These are phyloP conservation scores for Sugiyamaella floridensis DNA, from an alignment of 805 yeast genomes.

Conservation along the genomic window DNA sequence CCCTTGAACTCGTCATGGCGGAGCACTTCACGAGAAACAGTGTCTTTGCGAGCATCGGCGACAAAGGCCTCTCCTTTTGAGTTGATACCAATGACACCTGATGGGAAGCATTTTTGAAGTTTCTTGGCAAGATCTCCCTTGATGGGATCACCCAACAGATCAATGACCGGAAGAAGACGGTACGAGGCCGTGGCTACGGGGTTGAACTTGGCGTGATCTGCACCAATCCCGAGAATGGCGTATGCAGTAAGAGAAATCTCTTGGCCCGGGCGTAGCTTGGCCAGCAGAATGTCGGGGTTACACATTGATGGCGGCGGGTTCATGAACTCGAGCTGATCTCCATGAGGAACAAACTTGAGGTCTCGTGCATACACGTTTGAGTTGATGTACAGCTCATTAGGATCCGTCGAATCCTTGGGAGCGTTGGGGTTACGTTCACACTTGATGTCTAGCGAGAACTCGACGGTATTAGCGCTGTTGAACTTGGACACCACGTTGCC, in stretches of 20 bases:
- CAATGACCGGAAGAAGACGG: constrained; percentile 82
- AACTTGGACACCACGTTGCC: constrained; percentile 31
- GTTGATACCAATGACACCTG: constrained; percentile 80
- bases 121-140: constrained; percentile 67
- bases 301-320: constrained; percentile 48
- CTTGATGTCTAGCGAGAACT: constrained; percentile 67
- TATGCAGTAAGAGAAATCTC: constrained; percentile 87
- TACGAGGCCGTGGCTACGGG: constrained; percentile 97
- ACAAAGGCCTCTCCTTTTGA: constrained; percentile 66
- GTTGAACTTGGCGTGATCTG: constrained; percentile 95
- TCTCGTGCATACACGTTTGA: constrained; percentile 85
- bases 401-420: constrained; percentile 67
- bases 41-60: constrained; percentile 86
- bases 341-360: constrained; percentile 85
- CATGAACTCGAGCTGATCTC: constrained; percentile 70
- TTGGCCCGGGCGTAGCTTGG: constrained; percentile 94
- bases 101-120: constrained; percentile 85
- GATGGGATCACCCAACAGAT: constrained; percentile 61
- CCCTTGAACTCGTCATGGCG: constrained; percentile 88
- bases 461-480: constrained; percentile 86
- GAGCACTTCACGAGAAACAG: constrained; percentile 93
- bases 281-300: constrained; percentile 84
- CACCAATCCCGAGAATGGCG: constrained; percentile 84
- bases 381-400: constrained; percentile 75
- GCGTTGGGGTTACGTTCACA: constrained; percentile 86